Base-by-base conservation (phyloP, 2,329 filamentous ascomycete genomes). In the Paraconiothyrium sp. region DNA sequence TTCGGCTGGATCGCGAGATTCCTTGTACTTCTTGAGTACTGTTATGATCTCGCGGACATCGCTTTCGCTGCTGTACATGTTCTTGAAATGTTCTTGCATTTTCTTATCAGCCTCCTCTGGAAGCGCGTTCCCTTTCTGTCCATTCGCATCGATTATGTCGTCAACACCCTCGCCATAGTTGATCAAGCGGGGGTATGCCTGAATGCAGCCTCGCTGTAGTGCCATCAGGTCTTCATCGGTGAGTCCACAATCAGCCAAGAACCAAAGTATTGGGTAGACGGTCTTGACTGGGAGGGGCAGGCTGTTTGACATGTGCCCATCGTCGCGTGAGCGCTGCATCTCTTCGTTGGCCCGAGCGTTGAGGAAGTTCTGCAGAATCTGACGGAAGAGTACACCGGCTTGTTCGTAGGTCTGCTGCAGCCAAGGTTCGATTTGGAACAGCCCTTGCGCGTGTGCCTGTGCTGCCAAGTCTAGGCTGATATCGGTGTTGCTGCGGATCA, bases 51-150 rank as follows among this genome's bases (percentile, higher is more conserved):
- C 89, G 58, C 92, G 88, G 20, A 97, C 92, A 65, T 94, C 90
- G 22, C 94, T 89, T 68, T 97, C 93, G 67, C 92, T 91, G 67
- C 92, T 92, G 76, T 99, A 99, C 94, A 99, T 98, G 73, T 92
- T 92, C 79, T 97, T 97, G 78, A 97, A 99, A 65, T 97, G 90
- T 68, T 97, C 93, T 74, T 98, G 94, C 95, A 99, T 99, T 76
- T 93, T 92, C 66, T 87, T 88, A 68, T 97, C 94, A 57, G 94
- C 92, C 24, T 89, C 88, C 22, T 87, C 84, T 0, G 94, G 90
- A 1, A 99, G 85, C 1, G 88, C 85, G 72, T 98, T 97, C n/a
- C 92, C 90, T 22, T 90, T 88, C 69, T 89, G 87, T 48, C 93
- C 91, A 73, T 96, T 97, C 10, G 86, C 84, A 72, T 98, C 92